phyloP scores from a whole-genome alignment of 2,329 filamentous ascomycete genomes.

The Aspergillus sp. region DNA sequence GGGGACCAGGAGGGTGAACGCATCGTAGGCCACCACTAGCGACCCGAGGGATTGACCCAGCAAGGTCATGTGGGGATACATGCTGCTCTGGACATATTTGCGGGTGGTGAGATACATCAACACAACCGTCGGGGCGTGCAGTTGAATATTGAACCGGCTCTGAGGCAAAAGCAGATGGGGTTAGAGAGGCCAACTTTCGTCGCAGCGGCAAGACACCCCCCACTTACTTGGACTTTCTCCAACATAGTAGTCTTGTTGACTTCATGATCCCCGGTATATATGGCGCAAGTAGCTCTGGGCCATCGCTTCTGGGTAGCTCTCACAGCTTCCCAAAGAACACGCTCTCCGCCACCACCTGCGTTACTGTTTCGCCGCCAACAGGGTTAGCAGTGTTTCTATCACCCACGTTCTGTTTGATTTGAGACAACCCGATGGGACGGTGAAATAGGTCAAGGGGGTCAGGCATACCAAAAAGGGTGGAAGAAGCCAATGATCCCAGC shows the following conservation, averaged over 20 bases:
- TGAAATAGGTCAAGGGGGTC: background rate
- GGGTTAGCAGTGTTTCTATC: background rate
- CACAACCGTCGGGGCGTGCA: constrained; percentile 77
- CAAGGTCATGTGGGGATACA: constrained; percentile 89
- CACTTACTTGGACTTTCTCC: constrained; percentile 66
- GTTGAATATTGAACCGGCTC: constrained; percentile 87
- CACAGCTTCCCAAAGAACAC: constrained; percentile 94
- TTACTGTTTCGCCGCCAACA: constrained; percentile 58
- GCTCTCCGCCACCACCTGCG: constrained; percentile 90
- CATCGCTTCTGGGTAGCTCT: constrained; percentile 84
- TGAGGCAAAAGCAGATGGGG: constrained; percentile 34
- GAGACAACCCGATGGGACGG: background rate
- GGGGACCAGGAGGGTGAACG: constrained; percentile 85
- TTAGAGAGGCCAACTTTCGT: background rate
- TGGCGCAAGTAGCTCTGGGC: constrained; percentile 83
- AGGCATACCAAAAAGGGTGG: constrained; percentile 84
- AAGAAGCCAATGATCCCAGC: constrained; percentile 91
- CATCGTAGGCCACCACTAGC: constrained; percentile 83
- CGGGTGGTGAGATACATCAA: constrained; percentile 91
- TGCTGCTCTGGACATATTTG: constrained; percentile 79
- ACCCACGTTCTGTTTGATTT: background rate
- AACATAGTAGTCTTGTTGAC: constrained; percentile 79
- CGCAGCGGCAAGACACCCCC: background rate
- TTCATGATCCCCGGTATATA: constrained; percentile 95
- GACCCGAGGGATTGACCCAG: constrained; percentile 93